Evolutionary conservation across 345 rosid species (phyloP).

Genomic region (Eucalyptus guilfoylei): DNA sequence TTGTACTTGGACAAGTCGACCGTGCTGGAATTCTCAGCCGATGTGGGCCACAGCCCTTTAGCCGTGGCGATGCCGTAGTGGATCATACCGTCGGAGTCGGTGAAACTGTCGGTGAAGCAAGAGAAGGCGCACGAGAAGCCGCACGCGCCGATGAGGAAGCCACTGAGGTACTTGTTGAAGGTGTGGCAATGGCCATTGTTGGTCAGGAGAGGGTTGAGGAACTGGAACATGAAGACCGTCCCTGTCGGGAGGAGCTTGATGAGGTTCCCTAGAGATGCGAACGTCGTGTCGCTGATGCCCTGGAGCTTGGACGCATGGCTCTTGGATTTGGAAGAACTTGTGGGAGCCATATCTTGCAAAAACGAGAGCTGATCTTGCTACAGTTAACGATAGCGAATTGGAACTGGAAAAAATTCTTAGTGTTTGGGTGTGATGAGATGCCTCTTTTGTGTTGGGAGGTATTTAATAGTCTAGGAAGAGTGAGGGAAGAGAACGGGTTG

Average conservation of each 20-base stretch:
- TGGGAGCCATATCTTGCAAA: neutral
- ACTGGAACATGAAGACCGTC: slow-evolving; percentile 65
- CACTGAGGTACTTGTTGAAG: slow-evolving; percentile 36
- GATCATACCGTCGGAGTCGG: slow-evolving; percentile 22
- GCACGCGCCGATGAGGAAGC: slow-evolving; percentile 44
- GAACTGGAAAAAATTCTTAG: neutral
- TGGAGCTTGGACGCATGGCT: neutral
- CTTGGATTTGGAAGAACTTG: neutral
- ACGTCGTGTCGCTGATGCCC: slow-evolving; percentile 29
- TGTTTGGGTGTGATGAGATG: neutral
- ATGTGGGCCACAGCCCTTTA: slow-evolving; percentile 48
- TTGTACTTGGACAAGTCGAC: slow-evolving; percentile 35
- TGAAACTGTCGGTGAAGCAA: slow-evolving; percentile 68
- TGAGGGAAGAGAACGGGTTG: neutral
- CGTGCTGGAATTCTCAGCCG: slow-evolving; percentile 7
- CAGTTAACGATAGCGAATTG: neutral
- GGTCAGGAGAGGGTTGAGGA: slow-evolving; percentile 73
- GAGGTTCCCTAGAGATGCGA: slow-evolving; percentile 52
- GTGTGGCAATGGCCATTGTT: slow-evolving; percentile 54
- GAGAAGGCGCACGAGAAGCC: slow-evolving; percentile 59
- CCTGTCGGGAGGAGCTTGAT: slow-evolving; percentile 88
- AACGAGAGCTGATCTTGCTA: neutral
- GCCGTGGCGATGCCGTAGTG: slow-evolving; percentile 53
- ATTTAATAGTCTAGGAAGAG: neutral
- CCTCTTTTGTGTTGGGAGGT: neutral